A percentile compares a stretch with the other conserved stretches of the same genome.
Evolutionary conservation across 805 yeast genomes (phyloP).

Genomic region (Torulaspora maleeae): DNA sequence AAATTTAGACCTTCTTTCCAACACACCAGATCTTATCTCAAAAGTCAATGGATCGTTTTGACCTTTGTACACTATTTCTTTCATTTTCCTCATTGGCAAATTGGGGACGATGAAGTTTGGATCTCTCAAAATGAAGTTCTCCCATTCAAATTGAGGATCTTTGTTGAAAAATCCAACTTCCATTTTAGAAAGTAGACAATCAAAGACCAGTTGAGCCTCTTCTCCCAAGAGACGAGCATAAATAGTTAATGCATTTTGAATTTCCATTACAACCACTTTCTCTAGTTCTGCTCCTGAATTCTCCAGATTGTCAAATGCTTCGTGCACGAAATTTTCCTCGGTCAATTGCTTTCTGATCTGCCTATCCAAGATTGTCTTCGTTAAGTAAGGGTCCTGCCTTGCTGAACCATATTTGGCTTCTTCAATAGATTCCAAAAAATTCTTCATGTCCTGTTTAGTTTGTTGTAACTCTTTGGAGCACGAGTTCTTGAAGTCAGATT

Average conservation of each 20-base stretch:
- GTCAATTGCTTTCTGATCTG: constrained; percentile 71
- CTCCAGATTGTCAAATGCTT: constrained; percentile 83
- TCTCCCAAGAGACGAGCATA: constrained; percentile 68
- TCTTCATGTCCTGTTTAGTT: constrained; percentile 53
- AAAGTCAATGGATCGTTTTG: constrained; percentile 64
- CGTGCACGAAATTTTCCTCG: constrained; percentile 83
- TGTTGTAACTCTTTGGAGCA: constrained; percentile 63
- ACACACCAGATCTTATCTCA: constrained; percentile 68
- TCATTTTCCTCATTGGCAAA: constrained; percentile 55
- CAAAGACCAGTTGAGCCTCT: constrained; percentile 68
- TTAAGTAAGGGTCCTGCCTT: constrained; percentile 73
- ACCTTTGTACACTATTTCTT: constrained; percentile 61
- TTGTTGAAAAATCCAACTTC: constrained; percentile 67
- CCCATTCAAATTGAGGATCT: constrained; percentile 85
- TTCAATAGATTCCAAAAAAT: constrained; percentile 60
- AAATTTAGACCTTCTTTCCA: constrained; percentile 88
- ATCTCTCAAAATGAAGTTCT: constrained; percentile 69
- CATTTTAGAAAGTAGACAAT: constrained; percentile 58
- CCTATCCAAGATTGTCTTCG: constrained; percentile 65
- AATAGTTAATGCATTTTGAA: constrained; percentile 73
- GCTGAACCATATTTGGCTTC: constrained; percentile 47
- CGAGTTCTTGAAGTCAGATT: constrained; percentile 78
- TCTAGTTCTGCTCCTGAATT: constrained; percentile 84
- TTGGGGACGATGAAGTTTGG: constrained; percentile 61
- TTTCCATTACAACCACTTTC: constrained; percentile 77